These are phyloP conservation scores for Inga laurina DNA, from an alignment of 306 rosid genomes.

Conservation along the genomic window DNA sequence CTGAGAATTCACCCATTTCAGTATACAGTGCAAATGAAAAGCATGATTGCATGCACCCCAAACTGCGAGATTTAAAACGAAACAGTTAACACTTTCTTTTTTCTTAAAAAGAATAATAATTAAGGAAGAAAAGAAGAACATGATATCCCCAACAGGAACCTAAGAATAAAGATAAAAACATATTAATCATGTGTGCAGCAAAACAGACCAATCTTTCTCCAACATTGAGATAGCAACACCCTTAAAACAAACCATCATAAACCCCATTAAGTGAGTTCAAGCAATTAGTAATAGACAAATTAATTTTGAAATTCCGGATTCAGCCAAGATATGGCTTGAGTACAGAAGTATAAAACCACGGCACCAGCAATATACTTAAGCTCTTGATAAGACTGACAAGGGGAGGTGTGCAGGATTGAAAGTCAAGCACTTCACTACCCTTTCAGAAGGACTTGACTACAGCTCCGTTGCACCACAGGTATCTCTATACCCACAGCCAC, in stretches of 20 bases:
- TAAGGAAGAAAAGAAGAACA: not conserved
- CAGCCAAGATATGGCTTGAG: not conserved
- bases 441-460: not conserved
- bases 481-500: not conserved
- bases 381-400: not conserved
- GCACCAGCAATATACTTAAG: not conserved
- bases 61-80: constrained; percentile 52
- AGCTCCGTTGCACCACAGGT: not conserved
- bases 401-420: not conserved
- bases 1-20: constrained; percentile 90
- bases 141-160: not conserved
- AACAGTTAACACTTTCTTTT: not conserved
- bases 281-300: not conserved
- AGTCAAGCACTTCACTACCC: not conserved
- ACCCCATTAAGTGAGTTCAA: not conserved
- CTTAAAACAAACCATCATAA: not conserved
- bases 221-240: not conserved
- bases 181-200: not conserved
- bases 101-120: not conserved
- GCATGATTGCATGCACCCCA: constrained; percentile 98
- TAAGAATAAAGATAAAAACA: not conserved
- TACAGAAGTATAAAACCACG: not conserved
- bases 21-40: constrained; percentile 89
- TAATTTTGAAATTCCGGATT: not conserved
- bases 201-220: not conserved